Base-by-base conservation (phyloP, 129 eudicot genomes). In the Artemisia argyi region DNA sequence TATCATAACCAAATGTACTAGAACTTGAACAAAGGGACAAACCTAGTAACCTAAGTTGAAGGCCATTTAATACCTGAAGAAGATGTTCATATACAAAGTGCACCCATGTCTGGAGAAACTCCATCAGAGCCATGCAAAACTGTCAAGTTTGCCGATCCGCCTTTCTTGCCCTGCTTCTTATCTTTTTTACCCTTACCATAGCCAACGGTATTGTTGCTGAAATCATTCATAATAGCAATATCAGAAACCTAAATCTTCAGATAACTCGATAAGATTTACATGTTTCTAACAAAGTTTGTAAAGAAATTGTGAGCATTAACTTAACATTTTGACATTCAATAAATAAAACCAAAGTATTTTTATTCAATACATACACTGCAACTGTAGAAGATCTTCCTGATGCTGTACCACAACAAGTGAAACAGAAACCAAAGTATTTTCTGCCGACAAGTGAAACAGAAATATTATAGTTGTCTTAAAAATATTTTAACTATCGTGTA, bases 331-430 rank as follows among this genome's bases (percentile, higher is more conserved):
- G 44, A 14, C 79, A 39, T 32, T 66, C 18, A 2, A 11, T 63
- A 18, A 9, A 56, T 56, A 17, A 35, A 78, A 3, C 12, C 70
- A 52, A 61, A 51, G 0, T 42, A 1, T 24, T n/a, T 11, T 17
- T 26, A 14, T 51, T 8, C n/a, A 68, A 69, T 72, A 55, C 96
- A 72, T 89, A 93, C 98, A 63, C 65, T 79, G 85, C 57, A 71
- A 89, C 87, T 56, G 83, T 49, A 47, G 95, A 85, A 44, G 85
- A 71, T 77, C 76, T 93, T 58, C 85, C 87, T 11, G 86, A 76
- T 60, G 74, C 95, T 54, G 95, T 46, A 65, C 96, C 98, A 68
- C 98, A 93, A 74, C 96, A 93, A 66, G 98, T n/a, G n/a, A n/a
- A n/a, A n/a, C n/a, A n/a, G n/a, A n/a, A n/a, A n/a, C n/a, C n/a